These are phyloP conservation scores for Thalassiosira gravida DNA, from an alignment of 352 stramenopile species.

Conservation along the genomic window DNA sequence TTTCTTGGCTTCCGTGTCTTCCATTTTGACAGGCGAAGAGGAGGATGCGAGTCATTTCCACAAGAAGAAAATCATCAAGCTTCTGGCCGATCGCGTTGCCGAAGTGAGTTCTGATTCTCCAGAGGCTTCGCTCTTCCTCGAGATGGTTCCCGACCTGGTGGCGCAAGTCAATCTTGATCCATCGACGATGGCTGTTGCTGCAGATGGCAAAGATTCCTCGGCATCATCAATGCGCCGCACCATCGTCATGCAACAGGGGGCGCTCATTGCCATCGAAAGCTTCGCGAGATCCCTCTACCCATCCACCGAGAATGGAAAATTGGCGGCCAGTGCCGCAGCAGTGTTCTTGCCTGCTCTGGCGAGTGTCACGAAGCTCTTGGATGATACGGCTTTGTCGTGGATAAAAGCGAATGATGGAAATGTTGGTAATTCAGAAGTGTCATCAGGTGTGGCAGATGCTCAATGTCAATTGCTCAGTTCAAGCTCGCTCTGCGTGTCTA, in stretches of 20 bases:
- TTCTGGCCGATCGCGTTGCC: constrained; percentile 69
- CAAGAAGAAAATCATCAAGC: constrained; percentile 61
- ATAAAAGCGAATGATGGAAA: constrained; percentile 33
- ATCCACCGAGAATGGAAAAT: constrained; percentile 40
- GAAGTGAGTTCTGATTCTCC: constrained; percentile 56
- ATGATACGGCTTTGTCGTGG: constrained; percentile 46
- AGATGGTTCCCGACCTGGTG: constrained; percentile 76
- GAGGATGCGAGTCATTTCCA: constrained; percentile 65
- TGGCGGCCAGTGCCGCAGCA: constrained; percentile 37
- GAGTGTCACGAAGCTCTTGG: constrained; percentile 46
- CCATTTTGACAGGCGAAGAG: constrained; percentile 69
- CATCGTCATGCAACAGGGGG: constrained; percentile 71
- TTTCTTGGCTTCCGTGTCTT: constrained; percentile 82
- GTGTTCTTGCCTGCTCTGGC: constrained; percentile 57
- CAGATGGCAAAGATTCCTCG: constrained; percentile 26
- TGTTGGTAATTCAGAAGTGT: constrained; percentile 3
- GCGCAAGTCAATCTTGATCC: constrained; percentile 37
- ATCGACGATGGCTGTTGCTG: constrained; percentile 2
- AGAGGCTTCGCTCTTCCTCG: constrained; percentile 79
- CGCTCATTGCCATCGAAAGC: constrained; percentile 76
- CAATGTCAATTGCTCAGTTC: constrained; percentile 65
- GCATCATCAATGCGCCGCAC: constrained; percentile 22
- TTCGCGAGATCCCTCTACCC: constrained; percentile 71
- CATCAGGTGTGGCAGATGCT: constrained; percentile 35
- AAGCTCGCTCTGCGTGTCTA: constrained; percentile 65